Evolutionary conservation across 305 asterid species (phyloP), one percentile per base, ranked within the genome.

Genomic region (Ajuga reptans): DNA sequence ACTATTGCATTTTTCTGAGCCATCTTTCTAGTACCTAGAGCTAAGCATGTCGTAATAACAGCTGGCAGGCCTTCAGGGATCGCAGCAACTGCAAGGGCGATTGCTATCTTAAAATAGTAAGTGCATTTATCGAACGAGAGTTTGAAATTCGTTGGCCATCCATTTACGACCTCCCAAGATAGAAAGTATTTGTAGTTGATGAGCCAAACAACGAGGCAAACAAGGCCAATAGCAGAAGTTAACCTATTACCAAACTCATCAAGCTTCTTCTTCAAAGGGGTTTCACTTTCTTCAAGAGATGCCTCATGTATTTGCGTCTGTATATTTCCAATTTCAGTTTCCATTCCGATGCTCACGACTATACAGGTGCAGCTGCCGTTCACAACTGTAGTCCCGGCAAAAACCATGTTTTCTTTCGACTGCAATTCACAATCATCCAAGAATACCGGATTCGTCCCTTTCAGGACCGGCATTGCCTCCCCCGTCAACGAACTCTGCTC

Each of bases 1-100:
- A 89, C 95, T 1, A 92, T 82, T 1, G 98, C 98, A 24, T 92
- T 92, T 82, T 87, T 86, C 41, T 84, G 87, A 4, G 96, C 98
- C 96, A 89, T 87, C 77, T 88, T 92, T n/a, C 87, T 78, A 9
- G 98, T 92, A 17, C 98, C 98, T n/a, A 92, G 82, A 10, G 98
- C 98, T 67, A 89, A 76, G 78, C 92, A 92, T 5, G 98, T 89
- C 0, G 98, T 91, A 14, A 92, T 92, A 6, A 92, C 96, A 43
- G 98, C 86, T 3, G 96, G 96, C 24, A 92, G 86, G 61, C 98
- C 98, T 79, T 92, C 96, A 2, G 96, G 96, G 47, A 92, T 89
- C 9, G 98, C 98, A 63, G 98, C 98, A 51, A 92, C 96, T 4
- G 98, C 98, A 49, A 92, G 88, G 27, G 96, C 92, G 39, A 92